These are phyloP conservation scores for Backusella mclennaniae DNA, from an alignment of 192 early-diverging fungal species.

Conservation along the genomic window DNA sequence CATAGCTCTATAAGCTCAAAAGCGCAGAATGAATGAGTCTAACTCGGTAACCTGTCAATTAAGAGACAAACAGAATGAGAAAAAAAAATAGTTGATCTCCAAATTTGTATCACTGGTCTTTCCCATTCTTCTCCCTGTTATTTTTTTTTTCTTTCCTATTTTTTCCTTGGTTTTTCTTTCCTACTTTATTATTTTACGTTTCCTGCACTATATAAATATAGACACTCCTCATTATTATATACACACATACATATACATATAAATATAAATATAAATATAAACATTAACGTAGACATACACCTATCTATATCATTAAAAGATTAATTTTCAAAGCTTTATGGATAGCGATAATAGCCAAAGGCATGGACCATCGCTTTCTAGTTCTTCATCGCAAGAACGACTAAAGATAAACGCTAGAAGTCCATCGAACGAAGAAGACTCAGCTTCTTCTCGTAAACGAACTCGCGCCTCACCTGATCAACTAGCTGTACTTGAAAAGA, in stretches of 20 bases:
- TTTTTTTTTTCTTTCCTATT: slow-evolving; percentile 5
- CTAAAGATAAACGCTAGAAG: background rate
- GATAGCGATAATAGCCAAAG: background rate
- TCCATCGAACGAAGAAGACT: background rate
- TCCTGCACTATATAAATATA: background rate
- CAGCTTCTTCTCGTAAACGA: slow-evolving; percentile 47
- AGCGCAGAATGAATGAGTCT: slow-evolving; percentile 8
- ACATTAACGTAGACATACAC: background rate
- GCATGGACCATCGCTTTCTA: background rate
- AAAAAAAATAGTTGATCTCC: slow-evolving; percentile 6
- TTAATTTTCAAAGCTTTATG: background rate
- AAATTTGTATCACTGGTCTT: slow-evolving; percentile 1
- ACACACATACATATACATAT: background rate
- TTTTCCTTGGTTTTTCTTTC: slow-evolving; percentile 14
- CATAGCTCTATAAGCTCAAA: background rate
- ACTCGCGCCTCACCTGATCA: slow-evolving; percentile 67
- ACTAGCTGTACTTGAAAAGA: slow-evolving; percentile 62
- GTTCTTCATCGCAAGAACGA: background rate
- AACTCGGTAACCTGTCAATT: slow-evolving; percentile 23
- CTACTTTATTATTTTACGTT: slow-evolving; percentile 1
- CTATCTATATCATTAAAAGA: background rate
- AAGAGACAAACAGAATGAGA: slow-evolving; percentile 9
- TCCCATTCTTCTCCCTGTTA: slow-evolving; percentile 3
- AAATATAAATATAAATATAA: background rate
- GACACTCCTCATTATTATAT: background rate